A percentile compares a stretch with the other conserved stretches of the same genome.
Conservation (phyloP, 768 basidiomycete genomes). For the Suillus paluster region DNA sequence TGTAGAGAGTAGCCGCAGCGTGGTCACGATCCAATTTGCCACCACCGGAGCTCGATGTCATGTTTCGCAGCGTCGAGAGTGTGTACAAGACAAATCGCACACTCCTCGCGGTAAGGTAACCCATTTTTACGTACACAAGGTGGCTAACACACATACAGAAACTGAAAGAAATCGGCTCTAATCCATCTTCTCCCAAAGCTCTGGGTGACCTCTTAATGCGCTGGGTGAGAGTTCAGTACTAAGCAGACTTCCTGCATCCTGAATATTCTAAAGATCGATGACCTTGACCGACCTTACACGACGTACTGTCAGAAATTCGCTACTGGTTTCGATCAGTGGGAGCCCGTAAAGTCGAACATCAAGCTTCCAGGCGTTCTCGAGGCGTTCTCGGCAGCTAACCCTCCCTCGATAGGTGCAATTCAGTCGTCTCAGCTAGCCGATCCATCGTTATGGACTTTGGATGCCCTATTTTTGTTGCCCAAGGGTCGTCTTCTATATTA, state of each 20-base stretch:
- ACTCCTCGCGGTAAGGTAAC: constrained; percentile 62
- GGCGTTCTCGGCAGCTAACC: constrained; percentile 67
- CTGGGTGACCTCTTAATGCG: constrained; percentile 95
- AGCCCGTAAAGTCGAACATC: constrained; percentile 75
- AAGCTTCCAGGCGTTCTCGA: constrained; percentile 70
- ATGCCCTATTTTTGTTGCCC: constrained; percentile 86
- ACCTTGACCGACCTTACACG: constrained; percentile 86
- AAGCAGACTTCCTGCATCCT: constrained; percentile 7
- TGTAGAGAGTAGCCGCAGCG: constrained; percentile 93
- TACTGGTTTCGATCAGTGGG: constrained; percentile 83
- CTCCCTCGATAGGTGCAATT: constrained; percentile 53
- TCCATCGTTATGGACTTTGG: constrained; percentile 75
- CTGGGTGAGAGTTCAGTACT: constrained; percentile 69
- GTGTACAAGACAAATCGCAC: constrained; percentile 91
- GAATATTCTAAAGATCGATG: constrained; percentile 71
- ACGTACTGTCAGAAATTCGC: constrained; percentile 75
- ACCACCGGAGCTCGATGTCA: constrained; percentile 85
- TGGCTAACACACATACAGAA: constrained; percentile 55
- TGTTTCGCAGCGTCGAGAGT: constrained; percentile 93
- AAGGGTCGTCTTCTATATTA: constrained; percentile 88
- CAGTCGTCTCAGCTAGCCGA: constrained; percentile 40
- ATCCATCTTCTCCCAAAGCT: constrained; percentile 90
- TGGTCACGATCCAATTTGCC: constrained; percentile 97
- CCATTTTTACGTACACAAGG: not conserved
- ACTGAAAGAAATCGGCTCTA: constrained; percentile 92